phyloP scores from a whole-genome alignment of 768 basidiomycete genomes.

The Lactarius trivialis region DNA sequence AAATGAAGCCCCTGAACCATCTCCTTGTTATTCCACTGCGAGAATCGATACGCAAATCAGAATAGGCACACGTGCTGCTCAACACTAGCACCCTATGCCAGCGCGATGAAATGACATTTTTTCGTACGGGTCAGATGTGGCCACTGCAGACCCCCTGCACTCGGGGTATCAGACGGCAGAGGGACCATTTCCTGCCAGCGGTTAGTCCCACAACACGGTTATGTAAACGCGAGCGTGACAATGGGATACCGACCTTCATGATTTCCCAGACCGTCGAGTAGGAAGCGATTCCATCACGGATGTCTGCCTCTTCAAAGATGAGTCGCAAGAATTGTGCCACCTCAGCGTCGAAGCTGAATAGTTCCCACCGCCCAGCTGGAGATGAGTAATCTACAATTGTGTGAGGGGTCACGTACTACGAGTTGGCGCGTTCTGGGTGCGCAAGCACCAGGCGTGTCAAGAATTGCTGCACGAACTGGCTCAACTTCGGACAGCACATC shows the following conservation, averaged over 20 bases:
- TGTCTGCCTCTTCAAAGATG: neutral
- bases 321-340: slow-evolving; percentile 4
- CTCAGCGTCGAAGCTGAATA: slow-evolving; percentile 15
- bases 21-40: no score
- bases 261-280: slow-evolving; percentile 7
- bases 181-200: slow-evolving; percentile 6
- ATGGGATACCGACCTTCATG: slow-evolving; percentile 11
- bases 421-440: slow-evolving; percentile 8
- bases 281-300: neutral
- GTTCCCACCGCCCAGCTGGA: neutral
- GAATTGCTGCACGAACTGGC: slow-evolving; percentile 14
- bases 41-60: neutral
- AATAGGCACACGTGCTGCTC: neutral
- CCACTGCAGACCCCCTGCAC: slow-evolving; percentile 14
- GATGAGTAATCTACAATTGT: no score
- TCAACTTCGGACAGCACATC: slow-evolving; percentile 11
- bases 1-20: neutral
- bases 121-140: neutral
- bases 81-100: neutral
- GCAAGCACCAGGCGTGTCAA: slow-evolving; percentile 8
- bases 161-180: slow-evolving; percentile 12
- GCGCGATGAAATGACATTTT: neutral
- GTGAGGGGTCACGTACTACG: neutral
- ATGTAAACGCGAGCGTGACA: neutral
- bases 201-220: neutral